Conservation (phyloP, 495 filamentous ascomycete genomes). For the Hyaloscypha bicolor region DNA sequence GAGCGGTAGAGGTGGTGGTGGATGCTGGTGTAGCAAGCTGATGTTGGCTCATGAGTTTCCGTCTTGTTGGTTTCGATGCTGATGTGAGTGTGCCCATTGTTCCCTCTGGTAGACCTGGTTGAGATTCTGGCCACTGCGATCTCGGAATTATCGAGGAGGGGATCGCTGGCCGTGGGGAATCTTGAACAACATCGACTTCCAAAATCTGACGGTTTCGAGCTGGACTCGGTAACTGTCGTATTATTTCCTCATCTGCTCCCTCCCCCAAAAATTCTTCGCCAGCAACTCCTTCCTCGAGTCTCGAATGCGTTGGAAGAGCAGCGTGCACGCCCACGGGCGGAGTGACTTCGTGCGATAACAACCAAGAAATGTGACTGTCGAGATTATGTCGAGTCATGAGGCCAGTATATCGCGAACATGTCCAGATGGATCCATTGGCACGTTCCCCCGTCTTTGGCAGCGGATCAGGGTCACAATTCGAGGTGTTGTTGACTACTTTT, state of each 20-base stretch:
- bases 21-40: constrained; percentile 41
- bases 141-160: constrained; percentile 21
- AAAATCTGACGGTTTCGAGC: constrained; percentile 16
- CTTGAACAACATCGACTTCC: constrained; percentile 20
- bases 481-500: constrained; percentile 11
- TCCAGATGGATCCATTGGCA: constrained; percentile 28
- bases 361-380: constrained; percentile 59
- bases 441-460: background rate
- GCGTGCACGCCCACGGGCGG: constrained; percentile 24
- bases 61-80: constrained; percentile 40
- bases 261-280: constrained; percentile 12
- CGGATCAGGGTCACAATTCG: background rate
- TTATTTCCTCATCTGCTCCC: constrained; percentile 4
- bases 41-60: constrained; percentile 24
- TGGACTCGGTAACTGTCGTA: constrained; percentile 3
- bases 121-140: constrained; percentile 12
- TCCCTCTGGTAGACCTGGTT: constrained; percentile 19
- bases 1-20: constrained; percentile 42
- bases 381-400: constrained; percentile 70
- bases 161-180: constrained; percentile 30
- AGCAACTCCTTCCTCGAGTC: constrained; percentile 3
- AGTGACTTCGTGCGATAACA: constrained; percentile 48
- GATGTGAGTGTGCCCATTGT: constrained; percentile 62
- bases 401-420: constrained; percentile 15
- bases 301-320: background rate